Conservation (phyloP, 2,329 filamentous ascomycete genomes). For the Colletotrichum sidae region DNA sequence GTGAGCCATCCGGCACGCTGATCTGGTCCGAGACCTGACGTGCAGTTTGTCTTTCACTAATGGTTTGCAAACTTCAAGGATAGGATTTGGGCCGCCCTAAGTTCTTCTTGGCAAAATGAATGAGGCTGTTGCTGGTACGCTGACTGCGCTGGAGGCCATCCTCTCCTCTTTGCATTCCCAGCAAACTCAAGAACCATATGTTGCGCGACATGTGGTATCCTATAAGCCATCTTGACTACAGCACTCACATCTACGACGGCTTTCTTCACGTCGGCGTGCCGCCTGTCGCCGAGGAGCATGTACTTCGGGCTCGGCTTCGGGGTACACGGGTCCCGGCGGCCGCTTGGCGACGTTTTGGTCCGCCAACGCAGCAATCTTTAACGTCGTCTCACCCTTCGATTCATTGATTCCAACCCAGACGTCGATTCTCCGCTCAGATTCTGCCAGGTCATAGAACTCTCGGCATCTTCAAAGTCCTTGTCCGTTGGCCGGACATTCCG, state of each 20-base stretch:
- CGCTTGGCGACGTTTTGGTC: not conserved
- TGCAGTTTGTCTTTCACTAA: not conserved
- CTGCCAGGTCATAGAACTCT: too few relatives aligned
- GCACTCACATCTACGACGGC: not conserved
- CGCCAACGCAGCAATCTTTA: not conserved
- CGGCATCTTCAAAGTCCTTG: too few relatives aligned
- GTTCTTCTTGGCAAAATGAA: too few relatives aligned
- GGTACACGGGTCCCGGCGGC: slow-evolving; percentile 2
- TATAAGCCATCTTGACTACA: not conserved
- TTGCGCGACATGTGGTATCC: too few relatives aligned
- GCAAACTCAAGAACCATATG: too few relatives aligned
- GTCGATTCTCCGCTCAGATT: not conserved
- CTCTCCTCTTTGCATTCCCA: too few relatives aligned
- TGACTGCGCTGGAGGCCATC: too few relatives aligned
- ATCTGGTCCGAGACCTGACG: not conserved
- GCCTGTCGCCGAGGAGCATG: not conserved
- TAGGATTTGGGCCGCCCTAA: too few relatives aligned
- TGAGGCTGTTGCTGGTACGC: too few relatives aligned
- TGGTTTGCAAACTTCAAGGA: not conserved
- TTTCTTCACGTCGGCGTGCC: not conserved
- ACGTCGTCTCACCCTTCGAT: not conserved
- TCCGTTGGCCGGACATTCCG: too few relatives aligned
- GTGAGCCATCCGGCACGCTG: not conserved
- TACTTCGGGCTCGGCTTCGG: not conserved
- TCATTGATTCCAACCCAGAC: not conserved